A percentile compares a stretch with the other conserved stretches of the same genome.
These are phyloP conservation scores for Arthrocladium fulminans DNA, from an alignment of 2,329 filamentous ascomycete genomes.

Conservation along the genomic window DNA sequence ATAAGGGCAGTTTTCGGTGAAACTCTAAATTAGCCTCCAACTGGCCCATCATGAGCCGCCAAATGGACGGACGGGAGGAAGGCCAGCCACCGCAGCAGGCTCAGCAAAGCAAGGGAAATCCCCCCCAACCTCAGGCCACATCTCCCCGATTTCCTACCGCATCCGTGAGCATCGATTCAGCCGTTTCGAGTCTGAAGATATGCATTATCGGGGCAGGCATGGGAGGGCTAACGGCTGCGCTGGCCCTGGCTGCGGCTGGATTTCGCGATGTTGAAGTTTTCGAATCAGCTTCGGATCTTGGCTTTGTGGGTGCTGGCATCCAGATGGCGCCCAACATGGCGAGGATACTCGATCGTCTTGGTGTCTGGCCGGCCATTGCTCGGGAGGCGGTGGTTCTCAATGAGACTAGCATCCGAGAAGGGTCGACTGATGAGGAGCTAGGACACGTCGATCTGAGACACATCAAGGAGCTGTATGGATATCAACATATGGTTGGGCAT, in stretches of 20 bases:
- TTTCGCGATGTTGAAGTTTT: slow-evolving; percentile 66
- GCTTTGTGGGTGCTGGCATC: slow-evolving; percentile 77
- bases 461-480: slow-evolving; percentile 59
- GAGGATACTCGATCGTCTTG: slow-evolving; percentile 62
- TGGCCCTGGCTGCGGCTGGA: slow-evolving; percentile 66
- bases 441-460: slow-evolving; percentile 61
- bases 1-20: not conserved
- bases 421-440: slow-evolving; percentile 59
- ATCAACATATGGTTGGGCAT: slow-evolving; percentile 73
- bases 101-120: not conserved
- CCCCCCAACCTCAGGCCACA: not conserved
- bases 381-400: slow-evolving; percentile 61
- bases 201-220: slow-evolving; percentile 49
- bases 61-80: too few relatives aligned
- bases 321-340: slow-evolving; percentile 78
- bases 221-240: slow-evolving; percentile 64
- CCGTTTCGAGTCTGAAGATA: slow-evolving; percentile 32
- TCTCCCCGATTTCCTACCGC: not conserved
- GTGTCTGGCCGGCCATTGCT: slow-evolving; percentile 63
- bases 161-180: not conserved
- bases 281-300: slow-evolving; percentile 62
- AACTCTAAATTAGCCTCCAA: not conserved
- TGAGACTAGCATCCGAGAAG: slow-evolving; percentile 66
- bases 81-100: too few relatives aligned
- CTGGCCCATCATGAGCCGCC: not conserved